Percentiles rank a stretch among this genome's conserved stretches.
phyloP scores from a whole-genome alignment of 176 grass and related monocot species.

The Areca catechu region DNA sequence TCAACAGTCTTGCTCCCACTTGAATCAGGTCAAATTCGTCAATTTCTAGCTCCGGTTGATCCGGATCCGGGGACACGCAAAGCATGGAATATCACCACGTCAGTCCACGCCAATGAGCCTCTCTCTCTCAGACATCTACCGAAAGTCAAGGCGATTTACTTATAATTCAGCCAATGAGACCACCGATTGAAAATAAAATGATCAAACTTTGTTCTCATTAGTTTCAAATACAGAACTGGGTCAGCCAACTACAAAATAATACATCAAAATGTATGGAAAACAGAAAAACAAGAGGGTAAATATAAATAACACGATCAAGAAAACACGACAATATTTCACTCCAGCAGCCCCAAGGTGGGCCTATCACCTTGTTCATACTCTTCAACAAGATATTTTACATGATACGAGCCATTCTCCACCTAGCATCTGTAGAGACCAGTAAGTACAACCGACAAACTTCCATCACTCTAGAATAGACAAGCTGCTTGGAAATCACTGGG shows the following conservation, averaged over 20 bases:
- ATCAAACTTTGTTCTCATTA: conserved; percentile 18
- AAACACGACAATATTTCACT: conserved; percentile 15
- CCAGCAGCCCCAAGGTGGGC: conserved; percentile 11
- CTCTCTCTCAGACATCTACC: too few relatives aligned
- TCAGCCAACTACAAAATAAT: conserved; percentile 23
- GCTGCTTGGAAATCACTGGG: neutral
- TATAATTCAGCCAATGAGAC: too few relatives aligned
- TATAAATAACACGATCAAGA: conserved; percentile 9
- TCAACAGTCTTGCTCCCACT: too few relatives aligned
- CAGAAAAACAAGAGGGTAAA: conserved; percentile 21
- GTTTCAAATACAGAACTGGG: conserved; percentile 26
- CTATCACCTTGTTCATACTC: neutral
- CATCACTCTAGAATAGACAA: conserved; percentile 24
- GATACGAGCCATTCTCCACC: conserved; percentile 6
- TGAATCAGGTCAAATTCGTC: too few relatives aligned
- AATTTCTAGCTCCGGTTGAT: too few relatives aligned
- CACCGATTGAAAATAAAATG: too few relatives aligned
- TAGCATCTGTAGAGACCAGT: conserved; percentile 24
- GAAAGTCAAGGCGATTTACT: too few relatives aligned
- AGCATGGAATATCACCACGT: too few relatives aligned
- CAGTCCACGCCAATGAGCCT: too few relatives aligned
- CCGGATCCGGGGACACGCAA: too few relatives aligned
- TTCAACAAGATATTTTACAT: conserved; percentile 35
- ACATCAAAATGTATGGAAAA: conserved; percentile 10
- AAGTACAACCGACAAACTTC: conserved; percentile 25